Evolutionary conservation across 805 yeast genomes (phyloP).

Genomic region (Schwanniomyces polymorphus): DNA sequence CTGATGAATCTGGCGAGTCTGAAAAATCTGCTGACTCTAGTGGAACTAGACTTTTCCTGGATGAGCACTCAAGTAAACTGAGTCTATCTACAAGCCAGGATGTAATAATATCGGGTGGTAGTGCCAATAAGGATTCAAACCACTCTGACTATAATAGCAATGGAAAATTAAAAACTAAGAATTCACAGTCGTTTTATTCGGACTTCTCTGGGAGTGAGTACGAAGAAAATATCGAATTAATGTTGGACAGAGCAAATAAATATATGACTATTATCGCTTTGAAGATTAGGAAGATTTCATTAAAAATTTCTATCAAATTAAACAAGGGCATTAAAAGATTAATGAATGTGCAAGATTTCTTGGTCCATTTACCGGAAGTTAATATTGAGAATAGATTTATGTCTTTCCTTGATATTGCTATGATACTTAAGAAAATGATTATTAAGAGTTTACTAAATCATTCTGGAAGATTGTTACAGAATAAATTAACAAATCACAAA

Average conservation of each 20-base stretch:
- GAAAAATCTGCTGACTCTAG: background rate
- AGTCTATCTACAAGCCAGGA: background rate
- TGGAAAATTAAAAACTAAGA: background rate
- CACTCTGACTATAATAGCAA: background rate
- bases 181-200: background rate
- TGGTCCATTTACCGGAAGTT: slow-evolving; percentile 33
- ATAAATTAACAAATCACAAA: slow-evolving; percentile 25
- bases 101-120: background rate
- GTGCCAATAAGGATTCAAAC: background rate
- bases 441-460: slow-evolving; percentile 34
- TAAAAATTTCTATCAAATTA: slow-evolving; percentile 36
- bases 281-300: slow-evolving; percentile 25
- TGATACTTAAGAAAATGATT: slow-evolving; percentile 29
- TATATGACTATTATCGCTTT: slow-evolving; percentile 68
- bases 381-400: slow-evolving; percentile 26
- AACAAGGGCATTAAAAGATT: slow-evolving; percentile 32
- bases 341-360: slow-evolving; percentile 38
- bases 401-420: slow-evolving; percentile 36
- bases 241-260: slow-evolving; percentile 74
- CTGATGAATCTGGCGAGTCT: background rate
- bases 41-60: background rate
- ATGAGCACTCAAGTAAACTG: background rate
- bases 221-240: slow-evolving; percentile 44
- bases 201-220: slow-evolving; percentile 12
- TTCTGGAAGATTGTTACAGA: slow-evolving; percentile 32